Base-by-base conservation (phyloP, 495 filamentous ascomycete species). In the Lichenothelia convexa region DNA sequence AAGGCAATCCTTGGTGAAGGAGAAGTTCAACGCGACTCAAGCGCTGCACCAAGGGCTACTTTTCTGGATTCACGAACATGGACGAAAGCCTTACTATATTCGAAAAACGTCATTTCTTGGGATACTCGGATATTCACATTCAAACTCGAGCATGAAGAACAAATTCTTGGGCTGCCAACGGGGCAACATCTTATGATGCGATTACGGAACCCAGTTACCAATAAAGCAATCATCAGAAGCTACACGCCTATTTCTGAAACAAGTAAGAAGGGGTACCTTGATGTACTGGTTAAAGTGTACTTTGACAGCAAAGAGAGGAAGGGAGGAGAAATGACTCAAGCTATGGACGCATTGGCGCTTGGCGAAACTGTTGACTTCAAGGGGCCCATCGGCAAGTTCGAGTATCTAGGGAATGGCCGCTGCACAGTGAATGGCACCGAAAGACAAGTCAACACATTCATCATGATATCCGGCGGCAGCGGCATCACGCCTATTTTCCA, bases 401-500 rank as follows among this genome's bases (percentile, higher is more conserved):
- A 79, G 46, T 95, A 94, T 45, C 56, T 74, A 0, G 78, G 78
- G 2, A 51, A 61, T 1, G 84, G 87, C 0, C 44, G 55, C 6
- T 79, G 84, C 40, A 45, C 62, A 0, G 57, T 93, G 23, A 67
- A 70, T 24, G 73, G 70, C 3, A 61, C 59, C 22, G 55, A 67
- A 41, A 55, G 79, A 11, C 55, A 43, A 1, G 71, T 93, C 1
- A 64, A 64, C 27, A 65, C 63, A 18, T 85, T 95, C 54, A 62
- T 74, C 44, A 93, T 95, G 87, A 78, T 95, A 34, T 89, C 80
- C 42, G 87, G 68, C 20, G 87, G 87, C 23, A 80, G 71, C 2
- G 87, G 87, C 2, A 81, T 95, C 46, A 95, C 87, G 27, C 87
- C 87, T 1, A 80, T 94, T 38, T 93, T 77, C 59, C 80, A 92